Conservation (phyloP, 2,329 filamentous ascomycete species). For the Myriosclerotinia curreyana region DNA sequence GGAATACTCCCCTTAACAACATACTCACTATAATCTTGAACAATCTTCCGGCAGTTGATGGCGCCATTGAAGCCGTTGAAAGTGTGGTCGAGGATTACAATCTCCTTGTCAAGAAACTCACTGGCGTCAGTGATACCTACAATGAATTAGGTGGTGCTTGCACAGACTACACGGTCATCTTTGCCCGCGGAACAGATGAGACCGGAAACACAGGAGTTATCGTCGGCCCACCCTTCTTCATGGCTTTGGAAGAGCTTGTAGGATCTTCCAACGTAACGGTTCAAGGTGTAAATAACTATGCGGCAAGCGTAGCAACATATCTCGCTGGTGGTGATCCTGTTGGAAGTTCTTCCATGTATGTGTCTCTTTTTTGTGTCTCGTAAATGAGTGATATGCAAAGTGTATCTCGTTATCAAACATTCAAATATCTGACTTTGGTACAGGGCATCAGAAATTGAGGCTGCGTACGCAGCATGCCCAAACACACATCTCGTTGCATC, state of each 20-base stretch:
- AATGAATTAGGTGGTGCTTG: constrained; percentile 33
- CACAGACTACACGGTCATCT: constrained; percentile 45
- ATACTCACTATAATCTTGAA: constrained; percentile 33
- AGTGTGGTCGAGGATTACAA: constrained; percentile 32
- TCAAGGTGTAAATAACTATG: constrained; percentile 39
- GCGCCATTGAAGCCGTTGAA: constrained; percentile 26
- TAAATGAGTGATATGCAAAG: not conserved
- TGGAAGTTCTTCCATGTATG: constrained; percentile 34
- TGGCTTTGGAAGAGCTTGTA: constrained; percentile 29
- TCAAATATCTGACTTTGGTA: constrained; percentile 16
- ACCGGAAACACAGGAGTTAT: constrained; percentile 46
- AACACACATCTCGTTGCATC: constrained; percentile 42
- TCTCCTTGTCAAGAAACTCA: constrained; percentile 26
- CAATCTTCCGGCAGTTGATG: constrained; percentile 31
- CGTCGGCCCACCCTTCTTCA: constrained; percentile 39
- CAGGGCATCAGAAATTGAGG: constrained; percentile 38
- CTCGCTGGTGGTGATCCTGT: constrained; percentile 32
- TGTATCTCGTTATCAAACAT: not conserved
- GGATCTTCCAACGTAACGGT: constrained; percentile 29
- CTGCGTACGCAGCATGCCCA: constrained; percentile 40
- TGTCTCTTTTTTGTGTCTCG: not conserved
- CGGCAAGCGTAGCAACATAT: constrained; percentile 37
- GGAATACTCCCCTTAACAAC: constrained; percentile 30
- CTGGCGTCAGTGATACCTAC: constrained; percentile 32
- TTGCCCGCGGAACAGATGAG: constrained; percentile 49